Evolutionary conservation across 495 filamentous ascomycete species (phyloP).

Genomic region (Penicillium ucsense): DNA sequence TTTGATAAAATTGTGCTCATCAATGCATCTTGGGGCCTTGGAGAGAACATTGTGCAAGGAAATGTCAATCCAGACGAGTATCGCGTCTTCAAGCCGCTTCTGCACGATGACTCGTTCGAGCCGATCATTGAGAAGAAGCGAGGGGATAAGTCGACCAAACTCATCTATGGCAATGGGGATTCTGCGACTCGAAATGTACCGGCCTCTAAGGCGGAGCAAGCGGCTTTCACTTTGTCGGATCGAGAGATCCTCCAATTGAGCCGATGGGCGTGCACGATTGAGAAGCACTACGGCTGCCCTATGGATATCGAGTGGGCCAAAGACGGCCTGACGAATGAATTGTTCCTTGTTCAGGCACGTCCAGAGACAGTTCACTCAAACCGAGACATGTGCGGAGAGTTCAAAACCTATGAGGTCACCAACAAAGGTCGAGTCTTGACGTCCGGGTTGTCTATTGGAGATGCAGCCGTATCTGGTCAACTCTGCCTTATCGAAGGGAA

Average conservation of each 20-base stretch:
- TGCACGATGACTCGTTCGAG: not conserved
- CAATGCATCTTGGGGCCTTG: slow-evolving; percentile 29
- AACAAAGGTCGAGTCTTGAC: slow-evolving; percentile 17
- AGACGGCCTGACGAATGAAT: slow-evolving; percentile 21
- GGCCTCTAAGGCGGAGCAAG: slow-evolving; percentile 25
- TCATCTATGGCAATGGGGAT: slow-evolving; percentile 9
- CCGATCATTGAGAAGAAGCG: slow-evolving; percentile 10
- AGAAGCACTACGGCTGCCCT: slow-evolving; percentile 24
- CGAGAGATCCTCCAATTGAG: slow-evolving; percentile 24
- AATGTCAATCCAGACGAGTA: slow-evolving; percentile 30
- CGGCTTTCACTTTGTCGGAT: slow-evolving; percentile 18
- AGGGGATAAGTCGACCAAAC: slow-evolving; percentile 10
- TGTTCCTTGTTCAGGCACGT: slow-evolving; percentile 29
- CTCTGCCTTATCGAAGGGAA: slow-evolving; percentile 22
- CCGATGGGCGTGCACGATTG: slow-evolving; percentile 27
- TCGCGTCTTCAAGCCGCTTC: slow-evolving; percentile 25
- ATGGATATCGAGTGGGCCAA: slow-evolving; percentile 35
- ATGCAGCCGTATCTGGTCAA: slow-evolving; percentile 23
- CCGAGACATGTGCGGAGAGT: slow-evolving; percentile 8
- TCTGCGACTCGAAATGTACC: slow-evolving; percentile 23
- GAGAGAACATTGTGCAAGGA: slow-evolving; percentile 29
- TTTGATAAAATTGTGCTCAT: slow-evolving; percentile 28
- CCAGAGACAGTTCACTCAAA: slow-evolving; percentile 29
- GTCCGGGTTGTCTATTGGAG: slow-evolving; percentile 20
- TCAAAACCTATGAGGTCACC: slow-evolving; percentile 21